phyloP scores from a whole-genome alignment of 2,329 filamentous ascomycete genomes.

The Sclerotinia glacialis region DNA sequence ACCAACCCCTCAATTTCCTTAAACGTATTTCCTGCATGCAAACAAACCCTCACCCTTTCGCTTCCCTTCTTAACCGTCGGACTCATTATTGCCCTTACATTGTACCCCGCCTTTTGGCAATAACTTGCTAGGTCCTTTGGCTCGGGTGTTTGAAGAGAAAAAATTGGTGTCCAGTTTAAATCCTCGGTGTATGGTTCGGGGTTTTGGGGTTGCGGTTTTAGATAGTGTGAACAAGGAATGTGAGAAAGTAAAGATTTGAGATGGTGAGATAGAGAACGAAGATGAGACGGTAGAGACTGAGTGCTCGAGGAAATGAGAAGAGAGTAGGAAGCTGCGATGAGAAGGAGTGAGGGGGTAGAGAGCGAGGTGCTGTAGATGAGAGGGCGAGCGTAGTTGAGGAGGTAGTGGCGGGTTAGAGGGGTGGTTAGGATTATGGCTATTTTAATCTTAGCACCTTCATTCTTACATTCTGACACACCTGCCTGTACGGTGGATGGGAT shows the following conservation, averaged over 20 bases:
- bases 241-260: constrained; percentile 42
- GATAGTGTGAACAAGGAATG: constrained; percentile 38
- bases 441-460: constrained; percentile 40
- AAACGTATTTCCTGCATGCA: constrained; percentile 64
- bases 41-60: constrained; percentile 63
- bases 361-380: constrained; percentile 46
- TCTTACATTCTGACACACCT: not conserved
- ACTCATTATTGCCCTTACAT: constrained; percentile 64
- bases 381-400: constrained; percentile 39
- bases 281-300: constrained; percentile 31
- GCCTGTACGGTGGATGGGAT: no score
- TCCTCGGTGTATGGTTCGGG: constrained; percentile 39
- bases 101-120: constrained; percentile 58
- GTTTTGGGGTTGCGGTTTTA: constrained; percentile 36
- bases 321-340: constrained; percentile 43
- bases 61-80: constrained; percentile 64
- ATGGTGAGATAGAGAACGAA: not conserved
- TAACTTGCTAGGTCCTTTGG: constrained; percentile 57
- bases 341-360: constrained; percentile 43
- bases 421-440: constrained; percentile 33
- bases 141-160: constrained; percentile 57
- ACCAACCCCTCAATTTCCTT: constrained; percentile 54
- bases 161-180: constrained; percentile 55
- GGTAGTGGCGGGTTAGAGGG: constrained; percentile 27
- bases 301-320: constrained; percentile 53